Conservation (phyloP, 148 eudicot genomes). For the Pharnaceum exiguum region DNA sequence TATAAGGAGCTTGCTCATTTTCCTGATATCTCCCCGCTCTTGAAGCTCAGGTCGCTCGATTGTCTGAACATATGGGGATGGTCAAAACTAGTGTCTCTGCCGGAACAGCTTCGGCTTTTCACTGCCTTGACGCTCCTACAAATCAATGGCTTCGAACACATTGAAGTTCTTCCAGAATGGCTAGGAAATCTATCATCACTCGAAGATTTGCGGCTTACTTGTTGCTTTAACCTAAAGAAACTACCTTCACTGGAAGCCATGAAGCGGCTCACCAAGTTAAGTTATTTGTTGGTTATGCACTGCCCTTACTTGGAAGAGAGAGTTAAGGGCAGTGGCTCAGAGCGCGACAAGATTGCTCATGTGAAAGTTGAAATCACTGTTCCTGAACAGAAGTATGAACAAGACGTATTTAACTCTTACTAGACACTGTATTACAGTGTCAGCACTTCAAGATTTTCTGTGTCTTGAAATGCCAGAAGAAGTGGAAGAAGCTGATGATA, state of each 20-base stretch:
- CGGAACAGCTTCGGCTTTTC: background rate
- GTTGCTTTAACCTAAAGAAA: background rate
- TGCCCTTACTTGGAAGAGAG: background rate
- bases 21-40: background rate
- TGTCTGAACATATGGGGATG: background rate
- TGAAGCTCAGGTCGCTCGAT: too few species aligned
- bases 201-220: accelerated
- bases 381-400: too few species aligned
- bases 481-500: too few species aligned
- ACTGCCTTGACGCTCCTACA: background rate
- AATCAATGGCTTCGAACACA: background rate
- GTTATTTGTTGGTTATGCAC: accelerated
- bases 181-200: background rate
- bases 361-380: too few species aligned
- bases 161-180: conserved; percentile 4
- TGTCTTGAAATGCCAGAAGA: too few species aligned
- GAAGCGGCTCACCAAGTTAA: background rate
- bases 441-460: too few species aligned
- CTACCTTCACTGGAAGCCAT: background rate
- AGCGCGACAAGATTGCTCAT: too few species aligned
- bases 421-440: too few species aligned
- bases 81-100: background rate
- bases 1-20: background rate
- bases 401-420: too few species aligned
- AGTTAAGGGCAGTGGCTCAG: too few species aligned